A percentile compares a stretch with the other conserved stretches of the same genome.
These are phyloP conservation scores for Phytophthora capsici DNA, from an alignment of 352 stramenopile genomes.

Conservation along the genomic window DNA sequence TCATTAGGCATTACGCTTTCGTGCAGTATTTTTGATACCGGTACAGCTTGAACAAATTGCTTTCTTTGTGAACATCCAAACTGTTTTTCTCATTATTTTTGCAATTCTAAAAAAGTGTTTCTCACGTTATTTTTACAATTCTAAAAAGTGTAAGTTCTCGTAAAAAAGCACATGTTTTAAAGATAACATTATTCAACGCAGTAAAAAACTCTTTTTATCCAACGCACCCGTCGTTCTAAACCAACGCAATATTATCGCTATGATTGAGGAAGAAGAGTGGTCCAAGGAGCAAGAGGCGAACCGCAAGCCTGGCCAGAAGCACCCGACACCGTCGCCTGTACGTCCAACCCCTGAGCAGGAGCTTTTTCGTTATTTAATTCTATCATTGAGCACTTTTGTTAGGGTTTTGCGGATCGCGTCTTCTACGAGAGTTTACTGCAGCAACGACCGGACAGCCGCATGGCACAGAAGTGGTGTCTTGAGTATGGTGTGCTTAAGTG, in stretches of 20 bases:
- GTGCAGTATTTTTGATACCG: too few species aligned
- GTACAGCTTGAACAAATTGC: too few species aligned
- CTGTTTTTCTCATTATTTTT: too few species aligned
- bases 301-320: slow-evolving; percentile 89
- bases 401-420: slow-evolving; percentile 89
- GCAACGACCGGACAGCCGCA: slow-evolving; percentile 83
- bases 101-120: too few species aligned
- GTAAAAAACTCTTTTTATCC: background rate
- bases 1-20: too few species aligned
- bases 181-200: too few species aligned
- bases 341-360: slow-evolving; percentile 7
- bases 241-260: slow-evolving; percentile 20
- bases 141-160: too few species aligned
- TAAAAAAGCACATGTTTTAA: too few species aligned
- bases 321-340: slow-evolving; percentile 85
- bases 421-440: slow-evolving; percentile 92
- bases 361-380: background rate
- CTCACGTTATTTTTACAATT: too few species aligned
- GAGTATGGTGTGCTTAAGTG: slow-evolving; percentile 91
- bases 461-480: slow-evolving; percentile 91
- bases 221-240: background rate
- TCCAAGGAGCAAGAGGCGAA: slow-evolving; percentile 91
- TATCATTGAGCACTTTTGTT: background rate
- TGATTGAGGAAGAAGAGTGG: slow-evolving; percentile 89
- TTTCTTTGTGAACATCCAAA: too few species aligned